Base-by-base conservation (phyloP, 768 basidiomycete genomes). In the Termitomyces sp. region DNA sequence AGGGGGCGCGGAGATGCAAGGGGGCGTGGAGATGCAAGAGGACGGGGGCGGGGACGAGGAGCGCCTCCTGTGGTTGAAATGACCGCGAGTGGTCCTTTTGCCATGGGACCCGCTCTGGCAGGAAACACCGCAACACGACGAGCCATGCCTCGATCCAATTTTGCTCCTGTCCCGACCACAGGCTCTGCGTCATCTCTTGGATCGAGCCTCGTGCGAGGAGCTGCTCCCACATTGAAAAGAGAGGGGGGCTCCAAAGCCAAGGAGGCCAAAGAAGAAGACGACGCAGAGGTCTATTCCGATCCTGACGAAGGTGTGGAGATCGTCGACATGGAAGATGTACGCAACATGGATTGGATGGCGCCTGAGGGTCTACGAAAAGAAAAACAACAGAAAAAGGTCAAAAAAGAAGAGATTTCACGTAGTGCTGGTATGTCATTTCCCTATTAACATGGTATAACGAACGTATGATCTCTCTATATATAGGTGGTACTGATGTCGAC, bases 281-380 rank as follows among this genome's bases (percentile, higher is more conserved):
- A 89, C 18, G 85, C 77, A 7, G 92, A 92, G 61, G 79, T 80
- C 20, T 93, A 94, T 73, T 94, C 92, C 18, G 92, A 94, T 62
- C 90, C 91, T 13, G 92, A 94, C 67, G 90, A 92, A 58, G 92
- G 90, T 12, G 89, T 93, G 28, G 90, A 93, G 74, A 92, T 94
- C 56, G 78, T 94, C 44, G 92, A 94, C 68, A 89, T 94, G 84
- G 86, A 88, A 35, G 81, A 88, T 60, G 85, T 94, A 35, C 75
- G 81, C 55, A 78, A 86, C 63, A 84, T 94, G 85, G 92, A 94
- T 71, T 92, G 88, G 86, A 92, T 92, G 88, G 92, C 92, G 8
- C 92, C 92, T 0, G 91, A 93, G 69, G 86, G 81, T 62, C 68
- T 93, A 58, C 78, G 76, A 58, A 86, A 77, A 65, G 84, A 86